phyloP scores from a whole-genome alignment of 495 filamentous ascomycete species.

The Cudoniella acicularis region DNA sequence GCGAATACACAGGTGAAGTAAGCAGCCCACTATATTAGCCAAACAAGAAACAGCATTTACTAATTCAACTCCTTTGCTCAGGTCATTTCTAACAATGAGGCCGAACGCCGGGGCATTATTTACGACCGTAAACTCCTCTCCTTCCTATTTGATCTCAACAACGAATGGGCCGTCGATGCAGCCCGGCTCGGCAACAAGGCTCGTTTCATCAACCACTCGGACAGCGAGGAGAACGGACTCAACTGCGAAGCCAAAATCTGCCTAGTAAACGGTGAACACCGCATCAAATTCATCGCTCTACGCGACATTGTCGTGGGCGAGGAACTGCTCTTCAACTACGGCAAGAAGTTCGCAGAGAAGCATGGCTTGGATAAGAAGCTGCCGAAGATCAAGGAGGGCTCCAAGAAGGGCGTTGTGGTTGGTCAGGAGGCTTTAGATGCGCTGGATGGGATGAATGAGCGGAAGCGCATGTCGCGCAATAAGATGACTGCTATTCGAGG shows the following conservation, averaged over 20 bases:
- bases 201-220: slow-evolving; percentile 68
- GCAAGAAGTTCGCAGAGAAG: slow-evolving; percentile 28
- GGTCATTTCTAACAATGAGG: slow-evolving; percentile 59
- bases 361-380: slow-evolving; percentile 26
- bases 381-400: slow-evolving; percentile 18
- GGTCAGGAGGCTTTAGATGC: slow-evolving; percentile 21
- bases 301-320: slow-evolving; percentile 57
- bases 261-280: slow-evolving; percentile 60
- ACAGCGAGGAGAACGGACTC: slow-evolving; percentile 31
- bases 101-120: slow-evolving; percentile 60
- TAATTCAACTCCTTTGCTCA: neutral
- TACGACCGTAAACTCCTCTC: slow-evolving; percentile 57
- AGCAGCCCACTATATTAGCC: neutral
- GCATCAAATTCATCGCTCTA: slow-evolving; percentile 63
- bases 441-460: slow-evolving; percentile 7
- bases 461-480: neutral
- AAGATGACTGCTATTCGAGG: slow-evolving; percentile 6
- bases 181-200: slow-evolving; percentile 51
- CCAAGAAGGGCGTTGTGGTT: slow-evolving; percentile 18
- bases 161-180: slow-evolving; percentile 46
- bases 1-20: slow-evolving; percentile 68
- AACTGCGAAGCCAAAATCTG: slow-evolving; percentile 57
- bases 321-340: slow-evolving; percentile 59
- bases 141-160: slow-evolving; percentile 64
- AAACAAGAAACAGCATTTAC: neutral